phyloP scores from a whole-genome alignment of 2,329 filamentous ascomycete genomes.

The Pestalotiopsis sp. region DNA sequence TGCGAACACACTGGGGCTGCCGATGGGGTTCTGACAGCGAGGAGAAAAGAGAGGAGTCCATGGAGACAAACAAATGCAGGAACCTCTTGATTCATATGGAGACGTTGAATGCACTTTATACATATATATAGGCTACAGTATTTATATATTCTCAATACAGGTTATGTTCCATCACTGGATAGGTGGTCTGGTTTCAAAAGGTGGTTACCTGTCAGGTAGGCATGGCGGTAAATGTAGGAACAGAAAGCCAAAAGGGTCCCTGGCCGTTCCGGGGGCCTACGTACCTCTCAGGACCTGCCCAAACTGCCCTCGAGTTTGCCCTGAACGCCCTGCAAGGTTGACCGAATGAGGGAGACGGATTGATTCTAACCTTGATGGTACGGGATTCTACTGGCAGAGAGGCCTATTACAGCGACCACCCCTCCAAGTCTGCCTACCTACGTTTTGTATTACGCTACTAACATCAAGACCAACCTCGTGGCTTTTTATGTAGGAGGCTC shows the following conservation, averaged over 20 bases:
- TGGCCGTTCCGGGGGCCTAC: not conserved
- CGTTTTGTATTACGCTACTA: not conserved
- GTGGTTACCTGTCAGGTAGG: too few relatives aligned
- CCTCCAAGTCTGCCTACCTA: not conserved
- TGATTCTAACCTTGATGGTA: not conserved
- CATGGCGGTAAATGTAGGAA: not conserved
- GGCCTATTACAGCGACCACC: not conserved
- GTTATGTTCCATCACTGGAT: too few relatives aligned
- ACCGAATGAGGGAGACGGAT: not conserved
- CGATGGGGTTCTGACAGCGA: not conserved
- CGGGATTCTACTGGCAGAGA: not conserved
- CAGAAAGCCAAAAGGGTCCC: not conserved
- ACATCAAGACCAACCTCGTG: not conserved
- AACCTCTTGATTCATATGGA: not conserved
- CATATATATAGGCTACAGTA: too few relatives aligned
- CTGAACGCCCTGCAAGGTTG: not conserved
- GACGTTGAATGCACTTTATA: too few relatives aligned
- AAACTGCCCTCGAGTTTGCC: too few relatives aligned
- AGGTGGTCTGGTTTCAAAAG: too few relatives aligned
- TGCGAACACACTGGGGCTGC: not conserved
- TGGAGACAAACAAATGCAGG: not conserved
- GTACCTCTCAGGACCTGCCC: too few relatives aligned
- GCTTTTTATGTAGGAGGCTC: not conserved
- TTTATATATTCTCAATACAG: too few relatives aligned
- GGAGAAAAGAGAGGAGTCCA: not conserved